Evolutionary conservation across 2,329 filamentous ascomycete genomes (phyloP).

Genomic region (Ophiocordyceps sinensis): DNA sequence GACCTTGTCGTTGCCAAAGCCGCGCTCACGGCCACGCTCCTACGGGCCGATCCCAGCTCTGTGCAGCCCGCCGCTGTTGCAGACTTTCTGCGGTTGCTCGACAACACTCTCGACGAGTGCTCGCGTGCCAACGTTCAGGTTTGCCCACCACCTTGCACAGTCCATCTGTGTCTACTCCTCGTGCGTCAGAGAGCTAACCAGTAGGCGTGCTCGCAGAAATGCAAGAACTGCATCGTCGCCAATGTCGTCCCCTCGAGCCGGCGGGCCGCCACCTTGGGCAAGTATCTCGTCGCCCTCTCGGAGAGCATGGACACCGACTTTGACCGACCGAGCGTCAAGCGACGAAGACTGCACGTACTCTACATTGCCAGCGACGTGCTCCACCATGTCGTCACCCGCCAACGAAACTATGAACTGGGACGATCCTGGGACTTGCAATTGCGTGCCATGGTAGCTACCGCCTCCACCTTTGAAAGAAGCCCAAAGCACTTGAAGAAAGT

Average conservation of each 20-base stretch:
- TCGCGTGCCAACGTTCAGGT: conserved; percentile 77
- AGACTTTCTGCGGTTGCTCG: conserved; percentile 51
- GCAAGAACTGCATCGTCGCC: conserved; percentile 72
- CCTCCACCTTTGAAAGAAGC: conserved; percentile 42
- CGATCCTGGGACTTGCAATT: conserved; percentile 43
- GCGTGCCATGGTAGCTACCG: conserved; percentile 43
- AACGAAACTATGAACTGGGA: conserved; percentile 36
- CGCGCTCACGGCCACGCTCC: conserved; percentile 57
- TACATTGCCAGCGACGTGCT: conserved; percentile 70
- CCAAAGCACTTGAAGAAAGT: conserved; percentile 55
- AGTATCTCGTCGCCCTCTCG: conserved; percentile 59
- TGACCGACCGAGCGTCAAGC: conserved; percentile 39
- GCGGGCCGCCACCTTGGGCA: conserved; percentile 54
- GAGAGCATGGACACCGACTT: conserved; percentile 22
- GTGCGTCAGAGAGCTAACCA: background rate
- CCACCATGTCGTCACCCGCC: conserved; percentile 47
- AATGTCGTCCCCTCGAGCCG: conserved; percentile 54
- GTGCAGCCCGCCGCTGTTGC: conserved; percentile 56
- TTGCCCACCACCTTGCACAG: conserved; percentile 31
- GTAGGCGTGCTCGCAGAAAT: conserved; percentile 42
- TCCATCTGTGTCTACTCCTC: conserved; percentile 1
- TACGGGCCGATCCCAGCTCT: conserved; percentile 59
- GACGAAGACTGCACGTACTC: conserved; percentile 60
- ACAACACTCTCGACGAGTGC: conserved; percentile 53
- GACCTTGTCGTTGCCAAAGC: conserved; percentile 68